These are phyloP conservation scores for Ogataea paraovalis DNA, from an alignment of 805 yeast species.

Conservation along the genomic window DNA sequence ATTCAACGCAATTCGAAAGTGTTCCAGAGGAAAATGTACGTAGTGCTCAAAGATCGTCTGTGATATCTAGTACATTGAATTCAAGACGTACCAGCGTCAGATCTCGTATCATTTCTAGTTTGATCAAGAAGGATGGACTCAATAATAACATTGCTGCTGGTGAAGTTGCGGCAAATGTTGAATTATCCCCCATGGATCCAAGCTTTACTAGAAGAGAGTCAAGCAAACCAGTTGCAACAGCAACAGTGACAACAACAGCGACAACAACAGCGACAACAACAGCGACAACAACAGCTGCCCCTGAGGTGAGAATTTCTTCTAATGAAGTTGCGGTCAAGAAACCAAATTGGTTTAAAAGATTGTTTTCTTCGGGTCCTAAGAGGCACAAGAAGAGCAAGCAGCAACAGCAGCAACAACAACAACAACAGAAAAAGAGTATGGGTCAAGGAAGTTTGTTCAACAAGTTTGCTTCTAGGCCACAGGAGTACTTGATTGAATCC, in stretches of 20 bases:
- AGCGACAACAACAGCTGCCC: too few relatives aligned
- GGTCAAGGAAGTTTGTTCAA: neutral
- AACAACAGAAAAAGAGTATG: conserved; percentile 3
- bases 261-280: too few relatives aligned
- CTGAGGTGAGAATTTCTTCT: too few relatives aligned
- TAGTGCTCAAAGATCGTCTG: neutral
- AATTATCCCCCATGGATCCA: conserved; percentile 28
- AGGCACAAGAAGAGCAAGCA: neutral
- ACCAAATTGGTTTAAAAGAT: conserved; percentile 22
- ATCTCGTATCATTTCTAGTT: conserved; percentile 6
- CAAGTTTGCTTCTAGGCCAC: neutral
- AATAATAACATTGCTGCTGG: too few relatives aligned
- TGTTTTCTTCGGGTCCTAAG: conserved; percentile 4
- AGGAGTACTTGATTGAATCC: conserved; percentile 15
- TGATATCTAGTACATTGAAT: neutral
- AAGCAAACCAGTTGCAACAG: neutral
- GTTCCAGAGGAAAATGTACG: conserved; percentile 10
- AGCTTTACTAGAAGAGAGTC: conserved; percentile 8
- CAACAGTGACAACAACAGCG: neutral
- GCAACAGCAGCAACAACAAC: too few relatives aligned
- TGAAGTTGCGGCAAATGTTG: conserved; percentile 7
- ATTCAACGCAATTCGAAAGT: conserved; percentile 1
- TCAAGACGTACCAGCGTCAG: conserved; percentile 6
- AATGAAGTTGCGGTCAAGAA: conserved; percentile 1
- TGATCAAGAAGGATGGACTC: neutral